Percentiles rank a stretch among this genome's conserved stretches.
These are phyloP conservation scores for Neostapfia colusana DNA, from an alignment of 176 grass and related monocot species.

Conservation along the genomic window DNA sequence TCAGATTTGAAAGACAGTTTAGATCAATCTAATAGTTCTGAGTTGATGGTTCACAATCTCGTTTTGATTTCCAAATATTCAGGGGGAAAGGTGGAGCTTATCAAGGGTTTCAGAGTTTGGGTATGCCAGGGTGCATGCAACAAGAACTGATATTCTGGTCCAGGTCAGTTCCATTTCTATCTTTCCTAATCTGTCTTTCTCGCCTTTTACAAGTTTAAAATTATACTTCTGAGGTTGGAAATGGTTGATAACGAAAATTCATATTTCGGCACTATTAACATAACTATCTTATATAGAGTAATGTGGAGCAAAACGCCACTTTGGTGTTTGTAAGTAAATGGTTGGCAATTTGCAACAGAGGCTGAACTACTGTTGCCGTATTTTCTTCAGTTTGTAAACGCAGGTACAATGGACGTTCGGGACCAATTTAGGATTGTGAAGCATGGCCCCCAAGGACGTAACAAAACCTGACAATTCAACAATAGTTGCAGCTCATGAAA, in stretches of 20 bases:
- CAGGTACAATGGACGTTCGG: conserved; percentile 48
- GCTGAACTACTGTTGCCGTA: conserved; percentile 19
- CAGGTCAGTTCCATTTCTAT: conserved; percentile 36
- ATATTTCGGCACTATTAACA: not conserved
- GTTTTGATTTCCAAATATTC: conserved; percentile 30
- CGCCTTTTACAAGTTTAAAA: not conserved
- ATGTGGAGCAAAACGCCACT: not conserved
- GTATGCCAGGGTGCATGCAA: conserved; percentile 59
- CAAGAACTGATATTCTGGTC: conserved; percentile 53
- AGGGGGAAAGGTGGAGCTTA: conserved; percentile 62
- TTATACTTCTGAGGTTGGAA: not conserved
- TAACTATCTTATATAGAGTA: not conserved
- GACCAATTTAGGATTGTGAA: conserved; percentile 75
- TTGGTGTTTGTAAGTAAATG: not conserved
- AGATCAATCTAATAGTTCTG: not conserved
- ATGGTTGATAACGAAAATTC: not conserved
- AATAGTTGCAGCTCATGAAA: not conserved
- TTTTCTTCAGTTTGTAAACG: conserved; percentile 69
- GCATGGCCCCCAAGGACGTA: conserved; percentile 10
- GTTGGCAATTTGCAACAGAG: not conserved
- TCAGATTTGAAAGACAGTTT: not conserved
- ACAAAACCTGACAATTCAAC: conserved; percentile 4
- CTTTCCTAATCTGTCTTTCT: not conserved
- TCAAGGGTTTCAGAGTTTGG: conserved; percentile 68
- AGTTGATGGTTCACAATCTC: conserved; percentile 6